Evolutionary conservation across 208 protist genomes (phyloP), one percentile per base, ranked within the genome.

Genomic region (Leishmania guyanensis): DNA sequence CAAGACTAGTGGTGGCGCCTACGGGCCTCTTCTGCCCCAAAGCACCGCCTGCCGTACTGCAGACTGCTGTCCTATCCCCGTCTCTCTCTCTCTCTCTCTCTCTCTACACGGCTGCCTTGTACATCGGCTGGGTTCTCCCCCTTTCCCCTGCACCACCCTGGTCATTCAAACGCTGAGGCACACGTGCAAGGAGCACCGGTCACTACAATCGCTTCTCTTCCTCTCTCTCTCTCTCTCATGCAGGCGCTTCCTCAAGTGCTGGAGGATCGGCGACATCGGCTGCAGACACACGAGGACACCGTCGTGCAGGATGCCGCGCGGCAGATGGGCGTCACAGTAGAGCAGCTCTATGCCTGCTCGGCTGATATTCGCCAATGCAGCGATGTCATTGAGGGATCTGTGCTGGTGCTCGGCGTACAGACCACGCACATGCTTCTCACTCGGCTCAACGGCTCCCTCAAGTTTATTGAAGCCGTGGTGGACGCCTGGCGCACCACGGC

Each of bases 341-440:
- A 86, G 36, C 78, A 91, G 76, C 76, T 95, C 17, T 78, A 85
- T 16, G 84, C 87, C 10, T 86, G 86, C 77, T 84, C 71, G 5
- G 81, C 87, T 1, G 62, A 81, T 14, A 82, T 97, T n/a, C 86
- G 85, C 10, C 78, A 89, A 54, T 92, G 90, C 84, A 88, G 84
- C 39, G 87, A 92, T 48, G 43, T 91, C 39, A 89, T 97, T 58
- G 94, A 97, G 76, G 92, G 87, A 17, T 89, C 92, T 0, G 91
- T 97, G 53, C 77, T 95, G 43, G 86, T 87, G 51, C 89, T 97
- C 16, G 94, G 94, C 20, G 91, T 97, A n/a, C 72, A 46, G 8
- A 89, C 87, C 10, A 76, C 90, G 9, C 89, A 97, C 83, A 66
- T 48, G 5, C 85, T 97, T 5, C 75, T 95, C 56, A 87, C 84